Percentiles rank a stretch among this genome's conserved stretches.
These are phyloP conservation scores for Rhytidiadelphus loreus DNA, from an alignment of 225 moss, liverwort and hornwort genomes.

Conservation along the genomic window DNA sequence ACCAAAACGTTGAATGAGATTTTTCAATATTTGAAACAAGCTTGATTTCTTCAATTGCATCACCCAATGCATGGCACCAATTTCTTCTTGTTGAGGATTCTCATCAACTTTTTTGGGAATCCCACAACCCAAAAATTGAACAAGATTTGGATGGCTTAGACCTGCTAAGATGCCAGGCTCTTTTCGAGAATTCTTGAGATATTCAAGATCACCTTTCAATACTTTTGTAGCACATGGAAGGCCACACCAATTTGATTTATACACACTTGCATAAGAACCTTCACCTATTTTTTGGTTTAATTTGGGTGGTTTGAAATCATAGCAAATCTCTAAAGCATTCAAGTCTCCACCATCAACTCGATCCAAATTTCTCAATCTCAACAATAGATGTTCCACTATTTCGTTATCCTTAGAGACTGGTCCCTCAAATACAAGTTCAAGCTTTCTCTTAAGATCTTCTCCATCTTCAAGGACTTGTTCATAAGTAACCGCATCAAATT, in stretches of 20 bases:
- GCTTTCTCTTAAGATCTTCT: neutral
- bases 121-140: neutral
- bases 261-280: neutral
- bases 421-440: neutral
- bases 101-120: neutral
- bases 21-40: no score
- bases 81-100: fast-evolving
- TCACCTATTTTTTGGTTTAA: neutral
- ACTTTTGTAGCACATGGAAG: neutral
- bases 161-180: neutral
- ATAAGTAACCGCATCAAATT: neutral
- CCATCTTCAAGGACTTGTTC: neutral
- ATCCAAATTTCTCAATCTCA: neutral
- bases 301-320: neutral
- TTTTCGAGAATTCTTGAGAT: fast-evolving
- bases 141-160: neutral
- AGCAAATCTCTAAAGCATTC: neutral
- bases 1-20: no score
- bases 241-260: neutral
- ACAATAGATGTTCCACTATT: neutral
- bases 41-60: no score
- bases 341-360: neutral
- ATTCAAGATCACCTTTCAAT: neutral
- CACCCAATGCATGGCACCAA: no score
- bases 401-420: fast-evolving